Base-by-base conservation (phyloP, 108 stramenopile genomes). In the Licmophora abbreviata region DNA sequence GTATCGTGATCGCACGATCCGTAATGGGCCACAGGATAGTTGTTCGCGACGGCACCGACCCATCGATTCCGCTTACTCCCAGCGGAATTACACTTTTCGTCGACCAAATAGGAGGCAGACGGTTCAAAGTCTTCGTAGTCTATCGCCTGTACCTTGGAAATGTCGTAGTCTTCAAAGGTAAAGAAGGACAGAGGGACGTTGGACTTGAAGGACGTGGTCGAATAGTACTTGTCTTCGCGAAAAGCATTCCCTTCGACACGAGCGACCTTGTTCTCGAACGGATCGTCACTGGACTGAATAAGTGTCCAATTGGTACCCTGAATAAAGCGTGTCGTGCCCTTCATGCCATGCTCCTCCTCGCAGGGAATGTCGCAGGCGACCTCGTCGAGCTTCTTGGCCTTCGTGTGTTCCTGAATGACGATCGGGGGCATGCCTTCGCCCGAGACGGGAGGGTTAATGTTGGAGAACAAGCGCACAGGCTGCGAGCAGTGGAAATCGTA, bases 1-100 rank as follows among this genome's bases (percentile, higher is more conserved):
- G 53, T 60, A 56, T 67, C 71, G 51, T 77, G 76, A 41, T 55
- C 51, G 30, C 76, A 77, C 2, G 22, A 18, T 2, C 70, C 76
- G 18, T 48, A 61, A 15, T 54, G 42, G 24, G 60, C 54, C 0
- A 71, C 68, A 2, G 36, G 26, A 38, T 52, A 50, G 4, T 37
- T n/a, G 10, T 61, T 35, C 10, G 29, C 26, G 26, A 71, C 59
- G 7, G 50, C 66, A 1, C 29, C 66, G 21, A 64, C 41, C 54
- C 56, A 77, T 45, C 56, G 54, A 11, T 64, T 37, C 5, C 76
- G 66, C 37, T 59, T 62, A 12, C 36, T 64, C 0, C 14, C 30
- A 3, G 35, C 17, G 15, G 58, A 48, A 21, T 12, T 29, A 34
- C 76, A 77, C 0, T 56, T 29, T 11, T n/a, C 23, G 30, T 64